Percentiles rank a stretch among this genome's conserved stretches.
Evolutionary conservation across 2,329 filamentous ascomycete genomes (phyloP).

Genomic region (Colletotrichum plurivorum): DNA sequence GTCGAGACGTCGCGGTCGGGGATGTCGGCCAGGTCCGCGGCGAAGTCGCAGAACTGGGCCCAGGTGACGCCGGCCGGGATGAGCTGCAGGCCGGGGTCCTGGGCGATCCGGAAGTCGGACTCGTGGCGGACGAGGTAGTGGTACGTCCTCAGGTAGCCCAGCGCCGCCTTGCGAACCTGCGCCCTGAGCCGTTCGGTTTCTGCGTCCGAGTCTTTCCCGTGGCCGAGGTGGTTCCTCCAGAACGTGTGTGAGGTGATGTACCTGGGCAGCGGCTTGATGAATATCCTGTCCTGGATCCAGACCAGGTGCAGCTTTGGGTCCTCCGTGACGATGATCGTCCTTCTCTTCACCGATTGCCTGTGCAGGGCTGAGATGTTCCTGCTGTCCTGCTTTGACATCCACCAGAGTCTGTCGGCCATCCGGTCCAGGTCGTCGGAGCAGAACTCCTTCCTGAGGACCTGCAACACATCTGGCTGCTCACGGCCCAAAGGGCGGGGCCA

Average conservation of each 20-base stretch:
- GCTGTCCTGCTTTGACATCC: slow-evolving; percentile 29
- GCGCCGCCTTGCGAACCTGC: slow-evolving; percentile 37
- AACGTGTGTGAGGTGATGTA: slow-evolving; percentile 47
- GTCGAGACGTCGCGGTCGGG: slow-evolving; percentile 38
- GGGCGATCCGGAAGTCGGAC: slow-evolving; percentile 53
- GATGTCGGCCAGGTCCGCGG: slow-evolving; percentile 25
- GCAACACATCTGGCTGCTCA: neutral
- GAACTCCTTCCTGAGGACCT: slow-evolving; percentile 33
- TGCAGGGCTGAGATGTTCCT: slow-evolving; percentile 47
- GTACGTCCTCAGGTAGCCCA: slow-evolving; percentile 53
- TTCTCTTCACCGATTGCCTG: slow-evolving; percentile 46
- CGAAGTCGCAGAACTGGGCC: slow-evolving; percentile 43
- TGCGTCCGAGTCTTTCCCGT: neutral
- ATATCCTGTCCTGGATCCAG: slow-evolving; percentile 48
- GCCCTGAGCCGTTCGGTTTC: neutral
- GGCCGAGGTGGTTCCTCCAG: slow-evolving; percentile 44
- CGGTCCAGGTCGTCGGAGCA: slow-evolving; percentile 35
- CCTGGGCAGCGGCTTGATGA: slow-evolving; percentile 50
- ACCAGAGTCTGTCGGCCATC: slow-evolving; percentile 24
- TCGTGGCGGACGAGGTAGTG: slow-evolving; percentile 48
- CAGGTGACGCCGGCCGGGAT: slow-evolving; percentile 37
- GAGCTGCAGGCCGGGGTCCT: slow-evolving; percentile 23
- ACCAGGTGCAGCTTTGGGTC: slow-evolving; percentile 52
- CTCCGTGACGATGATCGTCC: slow-evolving; percentile 51
- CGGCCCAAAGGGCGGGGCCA: neutral